These are phyloP conservation scores for Aspergillus baeticus DNA, from an alignment of 495 filamentous ascomycete species.

Conservation along the genomic window DNA sequence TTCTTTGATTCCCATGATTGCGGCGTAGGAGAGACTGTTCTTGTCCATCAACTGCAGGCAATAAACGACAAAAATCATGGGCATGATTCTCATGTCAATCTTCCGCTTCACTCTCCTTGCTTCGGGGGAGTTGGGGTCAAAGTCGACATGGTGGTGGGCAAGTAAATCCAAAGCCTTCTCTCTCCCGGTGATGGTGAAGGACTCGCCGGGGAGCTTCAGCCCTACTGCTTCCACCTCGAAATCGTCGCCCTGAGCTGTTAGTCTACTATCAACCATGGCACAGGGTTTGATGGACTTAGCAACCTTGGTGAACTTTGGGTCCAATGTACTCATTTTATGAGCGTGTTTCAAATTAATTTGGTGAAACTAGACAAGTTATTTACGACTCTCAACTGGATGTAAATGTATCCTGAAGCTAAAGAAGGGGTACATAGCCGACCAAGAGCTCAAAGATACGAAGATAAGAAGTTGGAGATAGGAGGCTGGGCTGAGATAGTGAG, in stretches of 20 bases:
- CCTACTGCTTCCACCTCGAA: background rate
- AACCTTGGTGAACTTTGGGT: too few species aligned
- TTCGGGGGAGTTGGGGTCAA: conserved; percentile 1
- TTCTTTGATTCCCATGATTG: conserved; percentile 1
- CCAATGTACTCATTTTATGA: too few species aligned
- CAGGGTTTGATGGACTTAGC: too few species aligned
- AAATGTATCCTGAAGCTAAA: too few species aligned
- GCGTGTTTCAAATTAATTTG: too few species aligned
- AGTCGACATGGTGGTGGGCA: background rate
- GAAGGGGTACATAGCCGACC: too few species aligned
- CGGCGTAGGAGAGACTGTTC: background rate
- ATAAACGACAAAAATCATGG: background rate
- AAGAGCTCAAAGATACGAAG: too few species aligned
- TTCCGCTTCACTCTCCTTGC: background rate
- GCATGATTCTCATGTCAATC: background rate
- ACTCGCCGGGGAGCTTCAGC: background rate
- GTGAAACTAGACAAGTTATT: too few species aligned
- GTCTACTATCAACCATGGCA: too few species aligned
- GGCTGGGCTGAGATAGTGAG: too few species aligned
- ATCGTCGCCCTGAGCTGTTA: background rate
- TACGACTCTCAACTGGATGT: too few species aligned
- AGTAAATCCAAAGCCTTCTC: background rate
- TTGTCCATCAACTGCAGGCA: conserved; percentile 1
- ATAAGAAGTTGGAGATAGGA: too few species aligned
- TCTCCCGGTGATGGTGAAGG: background rate